Evolutionary conservation across 148 eudicot genomes (phyloP), one percentile per base, ranked within the genome.

Genomic region (Selenicereus undatus): DNA sequence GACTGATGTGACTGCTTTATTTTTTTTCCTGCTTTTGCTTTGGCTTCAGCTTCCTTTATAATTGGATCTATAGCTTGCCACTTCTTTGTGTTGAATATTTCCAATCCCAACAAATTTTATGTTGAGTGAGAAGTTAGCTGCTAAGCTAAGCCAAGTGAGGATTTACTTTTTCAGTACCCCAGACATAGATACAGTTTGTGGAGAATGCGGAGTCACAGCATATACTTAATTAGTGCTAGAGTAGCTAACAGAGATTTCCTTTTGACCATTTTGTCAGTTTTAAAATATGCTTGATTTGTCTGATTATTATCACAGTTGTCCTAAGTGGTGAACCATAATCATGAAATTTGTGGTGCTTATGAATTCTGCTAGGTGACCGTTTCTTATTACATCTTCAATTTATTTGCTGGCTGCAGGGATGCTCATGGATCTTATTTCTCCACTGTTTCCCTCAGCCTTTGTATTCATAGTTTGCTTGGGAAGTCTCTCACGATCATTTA

Each of bases 391-490:
- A 80, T 43, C 14, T 65, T 73, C 32, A 39, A 71, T 52, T 81
- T 54, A 62, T 29, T 60, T 83, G 48, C 54, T 84, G 78, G 81
- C 80, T 89, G 85, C 92, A 96, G 99, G 99, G 81, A 96, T 96
- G 99, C 83, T 96, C 88, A 92, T 96, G 99, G 99, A 96, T 86
- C 99, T 96, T 84, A 81, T 96, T 77, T 96, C 99, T 83, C 98
- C 99, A 71, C 88, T 96, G 78, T 96, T 94, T 74, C 99, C 99
- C 77, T 96, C 98, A 1, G 99, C 98, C 64, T 96, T 96, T 87
- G 84, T 94, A 83, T 86, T 90, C 82, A 89, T 96, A 71, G 94
- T 96, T 83, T 96, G 99, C 89, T 77, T 94, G 80, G 99, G 99
- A 85, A 96, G 99, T 89, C 87, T 95, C 77, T 94, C 98, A 74